Evolutionary conservation across 2,329 filamentous ascomycete genomes (phyloP).

Genomic region (Huntiella decipiens): DNA sequence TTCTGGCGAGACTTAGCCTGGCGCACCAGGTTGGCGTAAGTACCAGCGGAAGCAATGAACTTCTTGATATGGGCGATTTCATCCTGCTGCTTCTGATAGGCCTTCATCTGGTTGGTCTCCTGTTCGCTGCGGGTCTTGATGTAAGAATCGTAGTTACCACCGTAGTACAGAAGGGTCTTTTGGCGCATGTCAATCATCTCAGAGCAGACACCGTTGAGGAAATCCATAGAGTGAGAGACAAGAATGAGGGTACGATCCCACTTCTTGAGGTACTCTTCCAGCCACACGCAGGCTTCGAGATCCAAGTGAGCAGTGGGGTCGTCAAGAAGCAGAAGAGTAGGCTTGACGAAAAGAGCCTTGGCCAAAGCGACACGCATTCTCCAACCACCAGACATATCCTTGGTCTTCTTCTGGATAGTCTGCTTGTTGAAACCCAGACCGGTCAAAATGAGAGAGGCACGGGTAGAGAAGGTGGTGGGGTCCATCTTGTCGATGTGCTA

Average conservation of each 20-base stretch:
- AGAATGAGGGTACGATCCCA: constrained; percentile 95
- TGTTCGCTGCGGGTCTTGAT: constrained; percentile 85
- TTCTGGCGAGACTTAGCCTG: constrained; percentile 99
- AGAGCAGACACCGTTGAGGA: constrained; percentile 95
- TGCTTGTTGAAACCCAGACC: constrained; percentile 98
- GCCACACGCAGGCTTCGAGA: constrained; percentile 97
- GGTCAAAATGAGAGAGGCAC: constrained; percentile 88
- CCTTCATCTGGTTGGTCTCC: constrained; percentile 97
- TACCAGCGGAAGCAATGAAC: constrained; percentile 98
- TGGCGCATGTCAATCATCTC: constrained; percentile 97
- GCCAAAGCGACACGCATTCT: constrained; percentile 96
- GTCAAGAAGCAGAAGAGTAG: constrained; percentile 83
- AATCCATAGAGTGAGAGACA: constrained; percentile 96
- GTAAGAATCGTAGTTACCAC: constrained; percentile 99
- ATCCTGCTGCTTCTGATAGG: constrained; percentile 96
- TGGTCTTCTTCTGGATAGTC: constrained; percentile 98
- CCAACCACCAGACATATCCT: constrained; percentile 99
- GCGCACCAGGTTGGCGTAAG: constrained; percentile 95
- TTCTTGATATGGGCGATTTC: constrained; percentile 99
- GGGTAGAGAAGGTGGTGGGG: constrained; percentile 86
- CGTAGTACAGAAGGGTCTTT: constrained; percentile 85
- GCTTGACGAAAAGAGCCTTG: constrained; percentile 97
- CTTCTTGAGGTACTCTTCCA: constrained; percentile 99
- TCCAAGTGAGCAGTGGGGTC: constrained; percentile 98
- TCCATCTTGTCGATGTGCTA: constrained; percentile 99